Percentiles rank a stretch among this genome's conserved stretches.
phyloP scores from a whole-genome alignment of 2,329 filamentous ascomycete genomes.

The Cladosporium velox region DNA sequence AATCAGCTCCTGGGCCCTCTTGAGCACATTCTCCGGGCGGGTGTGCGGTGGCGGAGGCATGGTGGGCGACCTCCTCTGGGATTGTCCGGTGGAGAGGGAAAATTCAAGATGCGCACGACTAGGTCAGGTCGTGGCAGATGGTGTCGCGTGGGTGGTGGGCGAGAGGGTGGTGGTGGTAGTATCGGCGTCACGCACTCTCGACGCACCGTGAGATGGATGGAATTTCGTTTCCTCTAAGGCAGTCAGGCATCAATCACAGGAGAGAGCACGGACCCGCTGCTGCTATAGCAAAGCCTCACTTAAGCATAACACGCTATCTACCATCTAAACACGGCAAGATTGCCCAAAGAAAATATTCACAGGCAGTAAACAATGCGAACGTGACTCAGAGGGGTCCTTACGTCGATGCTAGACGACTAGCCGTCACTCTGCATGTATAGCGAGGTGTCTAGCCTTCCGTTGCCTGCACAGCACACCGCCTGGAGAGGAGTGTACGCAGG shows the following conservation, averaged over 20 bases:
- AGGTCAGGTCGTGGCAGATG: conserved; percentile 22
- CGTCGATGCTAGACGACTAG: not conserved
- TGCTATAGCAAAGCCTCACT: not conserved
- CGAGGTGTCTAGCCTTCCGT: not conserved
- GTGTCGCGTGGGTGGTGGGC: conserved; percentile 14
- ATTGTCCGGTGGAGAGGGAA: conserved; percentile 17
- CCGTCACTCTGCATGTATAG: conserved; percentile 13
- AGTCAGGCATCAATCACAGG: conserved; percentile 7
- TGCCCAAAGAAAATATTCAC: not conserved
- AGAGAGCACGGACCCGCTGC: not conserved
- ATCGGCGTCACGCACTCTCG: not conserved
- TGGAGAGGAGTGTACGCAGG: not conserved
- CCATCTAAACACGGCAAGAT: not conserved
- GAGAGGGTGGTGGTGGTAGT: conserved; percentile 10
- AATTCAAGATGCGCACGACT: conserved; percentile 19
- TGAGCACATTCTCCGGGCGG: conserved; percentile 98
- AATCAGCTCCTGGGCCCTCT: conserved; percentile 97
- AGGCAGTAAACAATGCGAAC: not conserved
- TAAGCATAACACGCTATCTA: not conserved
- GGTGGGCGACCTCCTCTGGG: conserved; percentile 40
- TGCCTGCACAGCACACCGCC: conserved; percentile 7
- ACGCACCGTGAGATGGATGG: not conserved
- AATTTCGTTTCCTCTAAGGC: not conserved
- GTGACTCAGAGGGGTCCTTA: conserved; percentile 14
- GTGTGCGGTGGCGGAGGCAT: conserved; percentile 96